phyloP scores from a whole-genome alignment of 2,329 filamentous ascomycete genomes.

The Clonostachys chloroleuca region DNA sequence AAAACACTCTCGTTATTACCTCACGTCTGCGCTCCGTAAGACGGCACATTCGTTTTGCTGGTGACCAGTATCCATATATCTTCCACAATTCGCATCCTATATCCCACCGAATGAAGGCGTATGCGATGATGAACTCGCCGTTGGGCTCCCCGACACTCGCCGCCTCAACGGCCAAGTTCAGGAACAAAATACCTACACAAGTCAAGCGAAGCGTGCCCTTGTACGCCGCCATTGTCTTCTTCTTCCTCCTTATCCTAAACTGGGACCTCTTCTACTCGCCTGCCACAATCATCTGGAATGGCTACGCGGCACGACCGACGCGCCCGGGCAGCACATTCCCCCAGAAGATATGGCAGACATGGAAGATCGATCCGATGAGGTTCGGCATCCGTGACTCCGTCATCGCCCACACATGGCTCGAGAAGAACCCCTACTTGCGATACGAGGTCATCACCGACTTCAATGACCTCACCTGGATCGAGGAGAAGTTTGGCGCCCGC shows the following conservation, averaged over 20 bases:
- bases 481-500: slow-evolving; percentile 60
- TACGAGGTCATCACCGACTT: slow-evolving; percentile 7
- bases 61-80: too few relatives aligned
- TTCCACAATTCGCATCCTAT: not conserved
- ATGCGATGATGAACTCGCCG: slow-evolving; percentile 10
- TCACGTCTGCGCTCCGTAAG: too few relatives aligned
- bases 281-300: slow-evolving; percentile 11
- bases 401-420: slow-evolving; percentile 7
- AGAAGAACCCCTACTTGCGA: slow-evolving; percentile 6
- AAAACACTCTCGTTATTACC: too few relatives aligned
- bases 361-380: slow-evolving; percentile 48
- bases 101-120: not conserved
- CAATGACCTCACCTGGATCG: slow-evolving; percentile 53
- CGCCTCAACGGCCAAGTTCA: slow-evolving; percentile 21
- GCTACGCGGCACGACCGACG: slow-evolving; percentile 1
- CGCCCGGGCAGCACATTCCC: slow-evolving; percentile 25
- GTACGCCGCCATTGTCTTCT: slow-evolving; percentile 34
- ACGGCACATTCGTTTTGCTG: too few relatives aligned
- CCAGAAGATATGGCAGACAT: slow-evolving; percentile 34
- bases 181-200: slow-evolving; percentile 37
- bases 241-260: slow-evolving; percentile 42
- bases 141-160: slow-evolving; percentile 20
- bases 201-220: slow-evolving; percentile 41
- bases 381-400: slow-evolving; percentile 4
- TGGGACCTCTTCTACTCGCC: slow-evolving; percentile 28